These are phyloP conservation scores for Albugo candida DNA, from an alignment of 352 stramenopile genomes.

Conservation along the genomic window DNA sequence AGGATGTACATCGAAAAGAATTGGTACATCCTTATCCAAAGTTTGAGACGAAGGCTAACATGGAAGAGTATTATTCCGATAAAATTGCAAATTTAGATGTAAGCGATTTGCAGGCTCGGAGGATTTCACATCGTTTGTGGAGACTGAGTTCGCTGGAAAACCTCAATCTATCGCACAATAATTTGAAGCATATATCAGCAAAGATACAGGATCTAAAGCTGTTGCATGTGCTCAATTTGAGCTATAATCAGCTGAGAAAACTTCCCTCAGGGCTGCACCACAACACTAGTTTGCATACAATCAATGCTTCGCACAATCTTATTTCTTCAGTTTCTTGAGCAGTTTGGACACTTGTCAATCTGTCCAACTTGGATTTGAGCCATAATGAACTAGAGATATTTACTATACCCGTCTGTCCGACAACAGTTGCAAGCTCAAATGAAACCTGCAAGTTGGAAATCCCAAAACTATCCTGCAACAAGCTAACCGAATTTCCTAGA, in stretches of 20 bases:
- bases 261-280: constrained; percentile 50
- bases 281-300: constrained; percentile 16
- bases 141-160: constrained; percentile 26
- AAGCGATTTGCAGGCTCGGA: constrained; percentile 24
- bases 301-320: constrained; percentile 33
- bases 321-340: constrained; percentile 38
- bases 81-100: constrained; percentile 18
- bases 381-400: constrained; percentile 18
- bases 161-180: constrained; percentile 28
- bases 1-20: neutral
- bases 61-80: constrained; percentile 12
- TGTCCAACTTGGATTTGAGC: constrained; percentile 28
- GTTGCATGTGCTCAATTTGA: constrained; percentile 33
- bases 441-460: constrained; percentile 9
- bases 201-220: constrained; percentile 42
- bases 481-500: constrained; percentile 8
- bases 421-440: no score
- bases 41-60: no score
- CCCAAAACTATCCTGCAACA: constrained; percentile 38
- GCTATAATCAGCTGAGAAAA: constrained; percentile 29
- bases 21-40: neutral
- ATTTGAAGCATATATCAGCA: constrained; percentile 38
- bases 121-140: constrained; percentile 46
- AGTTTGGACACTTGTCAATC: constrained; percentile 36
- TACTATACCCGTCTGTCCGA: no score